Evolutionary conservation across 441 rosid species (phyloP), one percentile per base, ranked within the genome.

Genomic region (Corymbia calophylla): DNA sequence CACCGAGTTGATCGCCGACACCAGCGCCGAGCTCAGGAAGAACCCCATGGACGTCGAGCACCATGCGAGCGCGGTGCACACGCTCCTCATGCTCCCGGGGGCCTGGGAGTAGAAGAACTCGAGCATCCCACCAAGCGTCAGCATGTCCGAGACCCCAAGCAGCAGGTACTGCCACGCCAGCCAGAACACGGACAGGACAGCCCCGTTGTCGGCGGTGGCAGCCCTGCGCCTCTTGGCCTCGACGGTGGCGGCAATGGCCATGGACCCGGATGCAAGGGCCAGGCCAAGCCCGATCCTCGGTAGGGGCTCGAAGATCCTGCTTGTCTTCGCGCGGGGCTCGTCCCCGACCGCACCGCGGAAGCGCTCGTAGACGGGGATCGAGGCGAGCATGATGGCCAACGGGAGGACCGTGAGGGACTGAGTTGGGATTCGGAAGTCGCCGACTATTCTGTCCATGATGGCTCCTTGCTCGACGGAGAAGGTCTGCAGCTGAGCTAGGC

Each of bases 71-170:
- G 97, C 94, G 3, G 95, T 95, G 58, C 93, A 87, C 35, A 91
- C 89, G 87, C 95, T 94, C 90, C 93, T 91, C 95, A 95, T 94
- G 56, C 91, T 92, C 32, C 91, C 90, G 0, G 95, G 95, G 14
- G 96, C 93, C 84, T 93, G 94, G 2, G 92, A 93, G 90, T 94
- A 94, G 91, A 96, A 96, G 55, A 96, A 96, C 92, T 94, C 97
- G 1, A 96, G 92, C 97, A 95, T 93, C 73, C 97, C 97, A 5
- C 93, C 95, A 9, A 96, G 92, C 8, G 97, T 94, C 16, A 95
- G 88, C 94, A 96, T 89, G 88, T 95, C 97, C 1, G 97, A 93
- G 70, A 93, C 73, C 32, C 95, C 95, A 9, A 94, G 91, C 68
- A 94, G 70, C 49, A 94, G 86, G 91, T 91, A 95, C 51, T 94